phyloP scores from a whole-genome alignment of 2,329 filamentous ascomycete species.

The Cercospora sesami region DNA sequence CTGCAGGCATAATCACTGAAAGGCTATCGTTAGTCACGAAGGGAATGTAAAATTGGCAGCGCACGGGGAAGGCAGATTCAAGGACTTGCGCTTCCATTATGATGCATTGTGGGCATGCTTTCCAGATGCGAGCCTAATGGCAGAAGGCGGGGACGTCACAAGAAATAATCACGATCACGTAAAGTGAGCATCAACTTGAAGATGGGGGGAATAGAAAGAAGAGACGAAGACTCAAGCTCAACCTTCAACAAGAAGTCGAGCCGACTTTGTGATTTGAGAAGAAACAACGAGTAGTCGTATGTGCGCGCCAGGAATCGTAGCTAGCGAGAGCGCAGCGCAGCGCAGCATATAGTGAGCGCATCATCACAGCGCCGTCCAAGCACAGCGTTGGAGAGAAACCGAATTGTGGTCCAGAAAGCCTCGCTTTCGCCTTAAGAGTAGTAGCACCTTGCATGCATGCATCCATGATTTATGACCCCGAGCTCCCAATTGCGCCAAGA shows the following conservation, averaged over 20 bases:
- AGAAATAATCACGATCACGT: not conserved
- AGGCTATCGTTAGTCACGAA: not conserved
- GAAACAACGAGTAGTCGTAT: constrained; percentile 3
- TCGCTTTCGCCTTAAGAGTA: not conserved
- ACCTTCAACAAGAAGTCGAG: constrained; percentile 7
- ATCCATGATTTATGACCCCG: constrained; percentile 7
- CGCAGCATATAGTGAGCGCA: not conserved
- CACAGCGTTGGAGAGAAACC: not conserved
- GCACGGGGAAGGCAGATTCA: not conserved
- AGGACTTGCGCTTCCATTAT: no score
- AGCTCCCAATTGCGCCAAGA: constrained; percentile 29
- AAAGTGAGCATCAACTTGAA: not conserved
- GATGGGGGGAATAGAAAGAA: not conserved
- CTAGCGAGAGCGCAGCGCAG: not conserved
- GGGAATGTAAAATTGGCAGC: not conserved
- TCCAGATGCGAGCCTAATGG: not conserved
- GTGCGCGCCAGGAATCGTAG: not conserved
- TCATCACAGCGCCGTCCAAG: not conserved
- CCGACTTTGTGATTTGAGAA: constrained; percentile 2
- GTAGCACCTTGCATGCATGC: not conserved
- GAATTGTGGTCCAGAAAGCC: not conserved
- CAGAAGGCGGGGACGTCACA: not conserved
- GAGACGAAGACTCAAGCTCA: constrained; percentile 2
- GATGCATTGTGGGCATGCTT: not conserved
- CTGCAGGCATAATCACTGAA: not conserved